Base-by-base conservation (phyloP, 2,329 filamentous ascomycete species). In the Aquanectria penicillioides region DNA sequence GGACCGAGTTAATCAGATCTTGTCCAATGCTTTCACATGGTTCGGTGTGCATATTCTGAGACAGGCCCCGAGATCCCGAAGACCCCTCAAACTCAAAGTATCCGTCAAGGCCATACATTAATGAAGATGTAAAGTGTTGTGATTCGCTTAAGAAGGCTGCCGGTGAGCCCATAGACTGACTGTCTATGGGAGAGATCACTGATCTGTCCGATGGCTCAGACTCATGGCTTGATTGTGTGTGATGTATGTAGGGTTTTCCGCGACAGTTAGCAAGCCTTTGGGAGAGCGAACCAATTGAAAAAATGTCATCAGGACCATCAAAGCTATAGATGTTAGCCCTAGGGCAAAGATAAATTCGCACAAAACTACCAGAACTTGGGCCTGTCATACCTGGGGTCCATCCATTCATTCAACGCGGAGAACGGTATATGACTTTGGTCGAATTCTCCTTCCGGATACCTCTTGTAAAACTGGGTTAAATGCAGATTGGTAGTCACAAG, bases 391-490 rank as follows among this genome's bases (percentile, higher is more conserved):
- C 50, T 56, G 10, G 40, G 9, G n/a, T 52, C 51, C 40, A 52
- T 53, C 59, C 59, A 62, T 15, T 60, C 26, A 1, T 29, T 31
- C 5, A 49, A 13, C 11, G 23, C 38, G 2, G 59, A 48, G 20
- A 62, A 57, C 9, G 59, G 59, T 13, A 62, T 44, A 13, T 62
- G 59, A 5, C 56, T 56, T 20, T 47, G 52, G 13, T 62, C 51
- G 12, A 62, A 60, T 23, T 49, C 29, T 2, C 47, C 59, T 15
- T 59, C 41, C 4, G 59, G 59, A 18, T 62, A 62, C 10, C 59
- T 34, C 22, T 59, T 60, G 12, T 62, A 57, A 29, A 62, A 62
- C 9, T 62, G 59, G 5, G 56, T 60, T 33, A 62, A 29, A 36
- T 60, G 50, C 20, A 62, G 3, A 18, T 62, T 57, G 3, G 59